A percentile compares a stretch with the other conserved stretches of the same genome.
Conservation (phyloP, 805 yeast genomes). For the Metschnikowia dekortorum region DNA sequence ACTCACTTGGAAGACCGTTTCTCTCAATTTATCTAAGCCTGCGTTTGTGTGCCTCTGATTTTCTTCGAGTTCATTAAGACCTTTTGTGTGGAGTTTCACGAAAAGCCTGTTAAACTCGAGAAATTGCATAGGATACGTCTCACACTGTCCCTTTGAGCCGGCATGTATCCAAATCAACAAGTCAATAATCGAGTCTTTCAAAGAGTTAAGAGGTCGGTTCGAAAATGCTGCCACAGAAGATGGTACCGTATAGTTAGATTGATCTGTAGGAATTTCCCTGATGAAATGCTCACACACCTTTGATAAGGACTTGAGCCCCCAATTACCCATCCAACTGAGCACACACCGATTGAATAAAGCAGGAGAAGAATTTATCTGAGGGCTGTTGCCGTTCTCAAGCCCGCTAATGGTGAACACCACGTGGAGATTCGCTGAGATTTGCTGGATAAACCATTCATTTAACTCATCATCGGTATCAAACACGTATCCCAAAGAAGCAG, state of each 20-base stretch:
- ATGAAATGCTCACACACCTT: slow-evolving; percentile 47
- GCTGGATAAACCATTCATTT: slow-evolving; percentile 67
- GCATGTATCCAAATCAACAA: slow-evolving; percentile 46
- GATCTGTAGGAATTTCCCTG: slow-evolving; percentile 49
- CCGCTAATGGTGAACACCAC: slow-evolving; percentile 74
- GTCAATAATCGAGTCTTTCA: slow-evolving; percentile 46
- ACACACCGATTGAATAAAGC: slow-evolving; percentile 90
- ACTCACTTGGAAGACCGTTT: slow-evolving; percentile 70
- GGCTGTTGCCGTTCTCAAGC: slow-evolving; percentile 20
- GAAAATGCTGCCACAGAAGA: slow-evolving; percentile 12
- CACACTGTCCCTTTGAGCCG: slow-evolving; percentile 11
- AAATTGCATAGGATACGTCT: slow-evolving; percentile 51
- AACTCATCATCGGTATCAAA: slow-evolving; percentile 68
- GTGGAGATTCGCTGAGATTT: slow-evolving; percentile 69
- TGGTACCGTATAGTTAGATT: slow-evolving; percentile 38
- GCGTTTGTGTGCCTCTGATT: slow-evolving; percentile 65
- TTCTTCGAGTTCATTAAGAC: slow-evolving; percentile 50
- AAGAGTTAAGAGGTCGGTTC: slow-evolving; percentile 16
- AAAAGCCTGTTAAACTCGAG: slow-evolving; percentile 49
- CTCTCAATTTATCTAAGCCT: slow-evolving; percentile 73
- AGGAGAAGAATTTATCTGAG: slow-evolving; percentile 68
- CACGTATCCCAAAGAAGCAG: slow-evolving; percentile 55
- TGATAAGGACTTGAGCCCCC: slow-evolving; percentile 51
- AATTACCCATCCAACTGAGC: slow-evolving; percentile 81
- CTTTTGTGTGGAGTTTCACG: slow-evolving; percentile 34